These are phyloP conservation scores for Apiospora malaysiana DNA, from an alignment of 2,329 filamentous ascomycete genomes.

Conservation along the genomic window DNA sequence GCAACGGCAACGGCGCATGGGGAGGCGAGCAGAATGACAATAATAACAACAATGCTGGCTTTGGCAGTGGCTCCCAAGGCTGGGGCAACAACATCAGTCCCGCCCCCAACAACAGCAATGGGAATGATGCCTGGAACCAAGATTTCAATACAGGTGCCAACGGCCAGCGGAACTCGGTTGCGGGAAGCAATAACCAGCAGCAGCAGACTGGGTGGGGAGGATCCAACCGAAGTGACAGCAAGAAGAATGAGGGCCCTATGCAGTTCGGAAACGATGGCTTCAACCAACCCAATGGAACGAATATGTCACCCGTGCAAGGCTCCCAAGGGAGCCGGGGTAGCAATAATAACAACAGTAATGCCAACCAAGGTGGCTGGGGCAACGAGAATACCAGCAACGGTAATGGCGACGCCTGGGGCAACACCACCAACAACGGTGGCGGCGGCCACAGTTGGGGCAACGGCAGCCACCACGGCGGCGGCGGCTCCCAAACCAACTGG, in stretches of 20 bases:
- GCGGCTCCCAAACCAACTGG: neutral
- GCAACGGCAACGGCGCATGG: slow-evolving; percentile 11
- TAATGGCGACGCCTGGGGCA: neutral
- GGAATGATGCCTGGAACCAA: slow-evolving; percentile 3
- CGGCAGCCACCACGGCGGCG: neutral
- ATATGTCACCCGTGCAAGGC: neutral
- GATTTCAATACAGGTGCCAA: neutral
- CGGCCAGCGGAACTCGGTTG: neutral
- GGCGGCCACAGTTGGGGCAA: neutral
- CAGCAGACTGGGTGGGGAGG: neutral
- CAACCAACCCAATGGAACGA: neutral
- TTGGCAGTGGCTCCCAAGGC: slow-evolving; percentile 20
- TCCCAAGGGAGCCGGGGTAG: neutral
- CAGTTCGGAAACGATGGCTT: neutral
- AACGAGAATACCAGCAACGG: neutral
- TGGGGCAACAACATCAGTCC: slow-evolving; percentile 22
- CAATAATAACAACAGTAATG: neutral
- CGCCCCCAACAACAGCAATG: neutral
- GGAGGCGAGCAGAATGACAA: slow-evolving; percentile 5
- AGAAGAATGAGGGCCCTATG: slow-evolving; percentile 21
- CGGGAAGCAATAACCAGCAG: neutral
- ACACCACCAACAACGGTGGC: neutral
- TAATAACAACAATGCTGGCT: neutral
- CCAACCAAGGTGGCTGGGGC: neutral
- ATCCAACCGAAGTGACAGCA: slow-evolving; percentile 24